Evolutionary conservation across 2,329 filamentous ascomycete species (phyloP).

Genomic region (Diatrype stigma): DNA sequence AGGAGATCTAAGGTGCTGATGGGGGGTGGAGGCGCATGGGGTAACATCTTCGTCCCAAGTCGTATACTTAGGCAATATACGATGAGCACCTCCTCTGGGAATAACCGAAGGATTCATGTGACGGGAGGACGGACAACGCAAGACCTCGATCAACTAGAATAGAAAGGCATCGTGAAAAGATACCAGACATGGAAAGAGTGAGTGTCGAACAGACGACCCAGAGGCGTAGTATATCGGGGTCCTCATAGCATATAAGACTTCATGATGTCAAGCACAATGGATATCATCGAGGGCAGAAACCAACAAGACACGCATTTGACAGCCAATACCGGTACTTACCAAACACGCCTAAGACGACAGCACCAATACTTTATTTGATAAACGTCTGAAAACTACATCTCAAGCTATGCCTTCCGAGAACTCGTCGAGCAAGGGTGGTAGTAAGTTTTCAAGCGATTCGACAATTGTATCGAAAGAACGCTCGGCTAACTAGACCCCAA

Average conservation of each 20-base stretch:
- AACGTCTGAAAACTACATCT: too few species aligned
- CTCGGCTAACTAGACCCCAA: neutral
- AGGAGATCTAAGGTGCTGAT: conserved; percentile 8
- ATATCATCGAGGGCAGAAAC: conserved; percentile 2
- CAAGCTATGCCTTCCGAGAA: conserved; percentile 10
- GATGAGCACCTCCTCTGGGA: neutral
- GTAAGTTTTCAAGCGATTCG: conserved; percentile 2
- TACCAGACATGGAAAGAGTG: conserved; percentile 5
- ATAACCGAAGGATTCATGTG: neutral
- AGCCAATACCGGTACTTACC: neutral
- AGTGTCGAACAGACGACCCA: conserved; percentile 1
- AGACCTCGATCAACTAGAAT: neutral
- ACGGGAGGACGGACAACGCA: neutral
- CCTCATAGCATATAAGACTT: conserved; percentile 3
- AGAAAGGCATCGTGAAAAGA: neutral
- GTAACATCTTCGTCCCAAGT: conserved; percentile 7
- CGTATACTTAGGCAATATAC: neutral
- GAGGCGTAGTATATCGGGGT: conserved; percentile 2
- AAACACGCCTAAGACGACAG: neutral
- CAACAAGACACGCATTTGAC: neutral
- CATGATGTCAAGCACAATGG: neutral
- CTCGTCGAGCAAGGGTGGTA: conserved; percentile 6
- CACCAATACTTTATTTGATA: neutral
- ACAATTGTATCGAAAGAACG: neutral
- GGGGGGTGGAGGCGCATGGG: conserved; percentile 5